Evolutionary conservation across 495 filamentous ascomycete species (phyloP), one percentile per base, ranked within the genome.

Genomic region (Daldinia bambusicola): DNA sequence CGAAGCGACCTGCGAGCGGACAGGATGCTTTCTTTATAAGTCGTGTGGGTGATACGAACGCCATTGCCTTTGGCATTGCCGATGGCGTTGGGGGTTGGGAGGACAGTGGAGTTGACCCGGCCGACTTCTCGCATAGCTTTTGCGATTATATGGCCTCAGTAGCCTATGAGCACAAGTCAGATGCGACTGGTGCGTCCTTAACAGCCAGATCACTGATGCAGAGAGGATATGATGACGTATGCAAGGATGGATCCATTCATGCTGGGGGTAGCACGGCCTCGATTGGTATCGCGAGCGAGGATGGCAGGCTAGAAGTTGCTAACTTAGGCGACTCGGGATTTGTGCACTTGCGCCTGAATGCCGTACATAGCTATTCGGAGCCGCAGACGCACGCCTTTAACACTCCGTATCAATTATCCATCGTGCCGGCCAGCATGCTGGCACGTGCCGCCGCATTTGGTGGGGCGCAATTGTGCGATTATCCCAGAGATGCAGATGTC

Each of bases 291-390:
- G 89, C 89, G 20, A 81, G 84, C 18, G 82, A 84, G 0, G 84
- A 92, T 70, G 96, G 95, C 14, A 83, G 80, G 9, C 83, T 98
- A 16, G 90, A 95, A 69, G 87, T 97, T 57, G 96, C 95, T 41
- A 99, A 99, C 77, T 83, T 99, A n/a, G 95, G 95, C 67, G 95
- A 99, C 80, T 97, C 94, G n/a, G 95, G 95, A 57, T 98, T 93
- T 76, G 87, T 98, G 22, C 89, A 97, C 53, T 79, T 98, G 60
- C 88, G 93, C 22, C 84, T 90, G 36, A 95, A 93, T 72, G 92
- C 91, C 12, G 90, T 98, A 16, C 91, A 94, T 72, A 86, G 92
- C 48, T 89, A 88, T 76, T 95, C 93, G 4, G 85, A 89, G 38
- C 91, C 93, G 22, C 95, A 99, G 78, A 98, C 93, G 0, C 96